Evolutionary conservation across 2,329 filamentous ascomycete species (phyloP), one percentile per base, ranked within the genome.

Genomic region (Pseudocercospora eumusae): DNA sequence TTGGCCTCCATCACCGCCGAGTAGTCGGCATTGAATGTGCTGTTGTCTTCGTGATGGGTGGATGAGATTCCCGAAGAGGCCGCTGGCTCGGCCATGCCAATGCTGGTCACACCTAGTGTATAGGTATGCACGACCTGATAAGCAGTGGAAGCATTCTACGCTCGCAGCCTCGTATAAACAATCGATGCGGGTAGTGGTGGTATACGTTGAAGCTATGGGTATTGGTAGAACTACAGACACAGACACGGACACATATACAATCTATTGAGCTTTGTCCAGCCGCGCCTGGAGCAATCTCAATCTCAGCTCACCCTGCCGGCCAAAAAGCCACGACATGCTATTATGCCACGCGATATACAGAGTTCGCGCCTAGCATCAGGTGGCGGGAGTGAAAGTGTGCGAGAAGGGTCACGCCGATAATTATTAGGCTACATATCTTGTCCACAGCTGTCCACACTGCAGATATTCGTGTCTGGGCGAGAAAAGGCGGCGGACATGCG

Each of bases 21-120:
- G 18, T 68, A 47, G 42, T 64, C 63, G 56, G 63, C 60, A 63
- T 50, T 62, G 56, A 60, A 42, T 66, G 57, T 53, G 63, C 57
- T 60, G 61, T 45, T 59, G 60, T 62, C 60, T 42, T 62, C 64
- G 33, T 60, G 56, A 15, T 25, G 55, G 27, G n/a, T 40, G 55
- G 54, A 53, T 42, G 52, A 31, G 45, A 55, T 40, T 55, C 65
- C 61, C 44, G 44, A 23, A 25, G 21, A 25, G 20, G 44, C 20
- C 21, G 47, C 36, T 40, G 71, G 69, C 52, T 69, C 67, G 63
- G 71, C 69, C 70, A 73, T 73, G 60, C 66, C 69, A 71, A 68
- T 71, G 68, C 70, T 71, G 69, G 70, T 68, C 63, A 60, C 53
- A 27, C 59, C 54, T 42, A 62, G 25, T 47, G 49, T 40, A 44